phyloP scores from a whole-genome alignment of 345 rosid genomes.

The Dovyalis caffra region DNA sequence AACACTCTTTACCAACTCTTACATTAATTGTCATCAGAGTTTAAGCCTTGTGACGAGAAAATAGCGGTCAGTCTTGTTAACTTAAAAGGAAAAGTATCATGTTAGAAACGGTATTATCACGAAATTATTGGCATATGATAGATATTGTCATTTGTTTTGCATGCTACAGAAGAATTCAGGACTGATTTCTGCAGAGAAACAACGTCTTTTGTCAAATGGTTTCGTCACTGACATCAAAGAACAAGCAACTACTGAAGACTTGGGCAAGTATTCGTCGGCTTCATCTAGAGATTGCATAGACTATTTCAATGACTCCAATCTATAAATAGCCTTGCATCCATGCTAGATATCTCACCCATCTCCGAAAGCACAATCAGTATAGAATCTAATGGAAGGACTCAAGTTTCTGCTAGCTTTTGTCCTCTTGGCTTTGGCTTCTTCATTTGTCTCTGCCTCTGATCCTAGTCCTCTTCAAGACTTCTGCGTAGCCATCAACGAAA shows the following conservation, averaged over 20 bases:
- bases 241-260: not conserved
- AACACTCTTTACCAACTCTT: too few relatives aligned
- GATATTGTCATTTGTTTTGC: too few relatives aligned
- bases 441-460: not conserved
- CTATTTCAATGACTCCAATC: not conserved
- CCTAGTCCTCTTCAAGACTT: conserved; percentile 18
- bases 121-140: too few relatives aligned
- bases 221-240: not conserved
- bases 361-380: not conserved
- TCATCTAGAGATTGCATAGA: not conserved
- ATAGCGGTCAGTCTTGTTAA: too few relatives aligned
- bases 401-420: not conserved
- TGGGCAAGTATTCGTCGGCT: not conserved
- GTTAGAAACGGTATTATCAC: too few relatives aligned
- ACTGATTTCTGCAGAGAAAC: too few relatives aligned
- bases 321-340: not conserved
- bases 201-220: too few relatives aligned
- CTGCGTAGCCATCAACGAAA: conserved; percentile 2
- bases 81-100: too few relatives aligned
- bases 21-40: too few relatives aligned
- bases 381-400: not conserved
- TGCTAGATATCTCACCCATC: not conserved
- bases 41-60: too few relatives aligned
- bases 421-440: not conserved
- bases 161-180: too few relatives aligned